These are phyloP conservation scores for Arabis hirsuta DNA, from an alignment of 345 rosid genomes.

Conservation along the genomic window DNA sequence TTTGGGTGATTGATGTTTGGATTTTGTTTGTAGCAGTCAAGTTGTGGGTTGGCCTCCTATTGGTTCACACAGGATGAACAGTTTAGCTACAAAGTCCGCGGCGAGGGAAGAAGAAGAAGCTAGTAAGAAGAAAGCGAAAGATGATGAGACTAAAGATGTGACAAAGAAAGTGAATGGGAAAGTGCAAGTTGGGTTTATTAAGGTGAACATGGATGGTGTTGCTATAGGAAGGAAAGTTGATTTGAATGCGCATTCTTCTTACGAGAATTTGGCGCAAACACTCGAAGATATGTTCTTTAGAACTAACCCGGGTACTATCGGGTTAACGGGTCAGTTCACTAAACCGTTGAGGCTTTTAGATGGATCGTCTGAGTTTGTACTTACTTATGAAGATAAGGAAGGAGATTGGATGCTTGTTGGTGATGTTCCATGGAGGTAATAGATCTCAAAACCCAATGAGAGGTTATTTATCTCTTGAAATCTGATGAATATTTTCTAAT, in stretches of 20 bases:
- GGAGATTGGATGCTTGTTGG: constrained; percentile 99
- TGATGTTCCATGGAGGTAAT: constrained; percentile 97
- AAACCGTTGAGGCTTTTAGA: constrained; percentile 69
- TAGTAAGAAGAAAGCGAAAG: constrained; percentile 42
- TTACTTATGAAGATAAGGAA: constrained; percentile 92
- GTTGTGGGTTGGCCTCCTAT: constrained; percentile 97
- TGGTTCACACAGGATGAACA: constrained; percentile 78
- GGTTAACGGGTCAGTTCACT: constrained; percentile 36
- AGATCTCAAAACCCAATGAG: not conserved
- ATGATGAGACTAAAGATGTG: constrained; percentile 54
- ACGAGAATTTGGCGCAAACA: constrained; percentile 65
- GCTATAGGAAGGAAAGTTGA: constrained; percentile 95
- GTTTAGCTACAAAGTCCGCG: constrained; percentile 62
- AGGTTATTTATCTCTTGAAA: not conserved
- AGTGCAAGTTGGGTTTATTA: constrained; percentile 68
- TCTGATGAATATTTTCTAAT: not conserved
- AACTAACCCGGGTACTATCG: constrained; percentile 43
- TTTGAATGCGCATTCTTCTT: constrained; percentile 72
- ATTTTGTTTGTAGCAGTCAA: constrained; percentile 58
- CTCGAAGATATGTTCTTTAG: constrained; percentile 84
- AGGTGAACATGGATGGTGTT: constrained; percentile 89
- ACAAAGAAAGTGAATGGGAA: constrained; percentile 63
- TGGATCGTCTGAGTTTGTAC: constrained; percentile 83
- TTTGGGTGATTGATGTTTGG: constrained; percentile 10
- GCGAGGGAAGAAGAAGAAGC: constrained; percentile 57